These are phyloP conservation scores for Pelargonium nanum DNA, from an alignment of 345 rosid genomes.

Conservation along the genomic window DNA sequence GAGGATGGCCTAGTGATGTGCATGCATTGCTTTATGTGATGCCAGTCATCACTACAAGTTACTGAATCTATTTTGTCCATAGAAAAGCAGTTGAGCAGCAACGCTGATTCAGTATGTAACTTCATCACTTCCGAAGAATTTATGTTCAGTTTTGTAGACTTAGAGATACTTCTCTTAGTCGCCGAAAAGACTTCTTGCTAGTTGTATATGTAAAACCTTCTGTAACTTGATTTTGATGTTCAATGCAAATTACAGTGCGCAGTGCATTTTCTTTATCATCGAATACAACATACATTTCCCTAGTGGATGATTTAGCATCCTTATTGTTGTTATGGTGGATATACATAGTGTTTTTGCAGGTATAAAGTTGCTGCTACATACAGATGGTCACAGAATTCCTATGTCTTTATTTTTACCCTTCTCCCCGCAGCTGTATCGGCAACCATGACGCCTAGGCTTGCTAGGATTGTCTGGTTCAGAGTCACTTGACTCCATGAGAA, in stretches of 20 bases:
- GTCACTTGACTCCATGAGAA: constrained; percentile 64
- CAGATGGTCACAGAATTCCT: constrained; percentile 16
- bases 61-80: not conserved
- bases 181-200: not conserved
- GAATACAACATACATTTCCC: not conserved
- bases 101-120: not conserved
- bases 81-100: not conserved
- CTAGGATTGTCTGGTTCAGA: constrained; percentile 55
- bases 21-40: not conserved
- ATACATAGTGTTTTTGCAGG: not conserved
- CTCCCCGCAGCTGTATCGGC: constrained; percentile 37
- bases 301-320: not conserved
- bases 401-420: constrained; percentile 36
- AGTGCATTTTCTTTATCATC: not conserved
- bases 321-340: not conserved
- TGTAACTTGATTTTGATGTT: not conserved
- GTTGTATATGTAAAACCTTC: not conserved
- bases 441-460: constrained; percentile 69
- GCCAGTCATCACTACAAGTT: not conserved
- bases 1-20: no score
- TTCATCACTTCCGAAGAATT: not conserved
- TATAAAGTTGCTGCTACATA: no score
- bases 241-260: not conserved
- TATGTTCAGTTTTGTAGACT: not conserved
- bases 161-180: not conserved